phyloP scores from a whole-genome alignment of 495 filamentous ascomycete genomes.

The Lentithecium fluviatile region DNA sequence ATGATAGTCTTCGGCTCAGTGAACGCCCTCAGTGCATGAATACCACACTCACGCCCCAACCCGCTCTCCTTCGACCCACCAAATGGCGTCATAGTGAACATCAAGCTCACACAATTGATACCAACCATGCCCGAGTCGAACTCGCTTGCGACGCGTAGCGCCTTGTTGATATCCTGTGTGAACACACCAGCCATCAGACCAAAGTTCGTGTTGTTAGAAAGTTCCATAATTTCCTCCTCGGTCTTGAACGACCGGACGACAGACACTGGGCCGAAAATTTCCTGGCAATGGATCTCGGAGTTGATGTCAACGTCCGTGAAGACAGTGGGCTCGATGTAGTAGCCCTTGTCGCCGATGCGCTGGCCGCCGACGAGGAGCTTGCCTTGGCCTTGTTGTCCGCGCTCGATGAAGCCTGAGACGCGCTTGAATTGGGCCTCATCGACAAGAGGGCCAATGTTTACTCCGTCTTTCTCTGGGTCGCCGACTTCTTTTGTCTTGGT shows the following conservation, averaged over 20 bases:
- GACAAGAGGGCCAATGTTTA: conserved; percentile 35
- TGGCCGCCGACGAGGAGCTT: conserved; percentile 31
- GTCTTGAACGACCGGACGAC: conserved; percentile 50
- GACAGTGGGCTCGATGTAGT: conserved; percentile 51
- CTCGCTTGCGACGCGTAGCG: conserved; percentile 48
- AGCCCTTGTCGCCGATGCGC: conserved; percentile 40
- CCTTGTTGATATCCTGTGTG: conserved; percentile 53
- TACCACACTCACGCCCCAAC: conserved; percentile 50
- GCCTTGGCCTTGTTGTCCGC: conserved; percentile 29
- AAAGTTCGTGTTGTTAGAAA: conserved; percentile 50
- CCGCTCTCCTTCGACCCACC: conserved; percentile 55
- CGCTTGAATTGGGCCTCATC: conserved; percentile 41
- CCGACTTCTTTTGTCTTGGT: conserved; percentile 39
- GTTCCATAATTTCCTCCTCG: conserved; percentile 51
- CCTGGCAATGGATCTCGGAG: conserved; percentile 47
- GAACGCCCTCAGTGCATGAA: conserved; percentile 45
- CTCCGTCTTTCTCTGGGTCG: conserved; percentile 34
- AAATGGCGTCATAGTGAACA: conserved; percentile 43
- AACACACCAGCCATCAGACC: conserved; percentile 47
- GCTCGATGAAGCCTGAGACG: conserved; percentile 38
- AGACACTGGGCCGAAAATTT: conserved; percentile 56
- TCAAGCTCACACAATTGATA: conserved; percentile 52
- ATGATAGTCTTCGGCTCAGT: conserved; percentile 52
- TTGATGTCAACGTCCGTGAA: conserved; percentile 45
- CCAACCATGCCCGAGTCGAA: conserved; percentile 55